Conservation (phyloP, 495 filamentous ascomycete genomes). For the Geopyxis carbonaria region DNA sequence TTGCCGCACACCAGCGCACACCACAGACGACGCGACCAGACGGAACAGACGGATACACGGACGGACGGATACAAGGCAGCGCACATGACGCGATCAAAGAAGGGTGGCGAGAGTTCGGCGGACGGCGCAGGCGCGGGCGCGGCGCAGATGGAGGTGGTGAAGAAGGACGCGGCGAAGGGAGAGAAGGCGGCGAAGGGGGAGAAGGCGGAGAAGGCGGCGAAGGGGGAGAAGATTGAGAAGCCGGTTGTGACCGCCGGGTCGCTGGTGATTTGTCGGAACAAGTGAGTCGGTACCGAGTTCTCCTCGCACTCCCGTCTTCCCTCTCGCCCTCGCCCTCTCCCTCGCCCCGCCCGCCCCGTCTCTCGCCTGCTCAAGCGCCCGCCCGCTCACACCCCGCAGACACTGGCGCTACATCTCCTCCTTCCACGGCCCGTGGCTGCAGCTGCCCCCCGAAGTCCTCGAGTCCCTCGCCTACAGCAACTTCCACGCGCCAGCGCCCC, state of each 20-base stretch:
- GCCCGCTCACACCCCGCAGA: slow-evolving; percentile 28
- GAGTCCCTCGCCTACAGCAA: slow-evolving; percentile 61
- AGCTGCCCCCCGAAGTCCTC: slow-evolving; percentile 64
- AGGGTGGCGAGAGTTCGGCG: too few species aligned
- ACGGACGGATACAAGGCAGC: too few species aligned
- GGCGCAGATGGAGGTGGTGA: too few species aligned
- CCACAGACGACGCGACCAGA: too few species aligned
- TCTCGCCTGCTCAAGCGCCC: slow-evolving; percentile 5
- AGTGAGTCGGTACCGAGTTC: slow-evolving; percentile 30
- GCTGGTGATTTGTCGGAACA: slow-evolving; percentile 55
- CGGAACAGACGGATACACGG: too few species aligned
- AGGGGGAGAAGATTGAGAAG: slow-evolving; percentile 11
- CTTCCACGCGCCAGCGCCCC: slow-evolving; percentile 55
- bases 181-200: too few species aligned
- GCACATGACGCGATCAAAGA: too few species aligned
- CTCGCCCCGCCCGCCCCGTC: background rate
- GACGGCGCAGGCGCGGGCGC: too few species aligned
- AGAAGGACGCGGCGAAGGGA: slow-evolving; percentile 11
- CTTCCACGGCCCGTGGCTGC: slow-evolving; percentile 75
- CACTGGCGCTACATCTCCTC: slow-evolving; percentile 73
- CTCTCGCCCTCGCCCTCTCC: background rate
- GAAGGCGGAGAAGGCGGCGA: too few species aligned
- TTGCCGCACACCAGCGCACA: too few species aligned
- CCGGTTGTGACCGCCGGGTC: slow-evolving; percentile 18
- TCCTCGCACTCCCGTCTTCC: background rate